Evolutionary conservation across 177 flowering plant genomes (phyloP).

Genomic region (Vitis hybrid): DNA sequence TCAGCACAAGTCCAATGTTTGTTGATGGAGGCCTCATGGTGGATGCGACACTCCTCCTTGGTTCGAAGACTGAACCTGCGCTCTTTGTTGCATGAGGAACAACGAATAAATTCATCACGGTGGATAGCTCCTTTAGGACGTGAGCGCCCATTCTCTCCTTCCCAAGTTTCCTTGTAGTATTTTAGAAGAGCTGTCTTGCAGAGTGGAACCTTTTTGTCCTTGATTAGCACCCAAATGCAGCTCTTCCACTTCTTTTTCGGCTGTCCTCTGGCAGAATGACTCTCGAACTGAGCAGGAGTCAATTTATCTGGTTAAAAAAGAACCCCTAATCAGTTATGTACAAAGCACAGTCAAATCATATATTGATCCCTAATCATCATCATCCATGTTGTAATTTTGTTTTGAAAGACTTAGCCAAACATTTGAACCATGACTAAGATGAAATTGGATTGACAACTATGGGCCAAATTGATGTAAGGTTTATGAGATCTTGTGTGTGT

Average conservation of each 20-base stretch:
- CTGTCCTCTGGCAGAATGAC: conserved; percentile 18
- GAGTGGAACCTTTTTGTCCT: conserved; percentile 21
- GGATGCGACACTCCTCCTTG: conserved; percentile 18
- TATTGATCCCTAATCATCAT: no score
- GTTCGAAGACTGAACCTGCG: conserved; percentile 29
- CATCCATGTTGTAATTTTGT: no score
- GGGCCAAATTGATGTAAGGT: no score
- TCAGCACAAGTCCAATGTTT: conserved; percentile 26
- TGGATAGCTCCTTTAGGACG: conserved; percentile 16
- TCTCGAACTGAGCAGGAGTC: conserved; percentile 29
- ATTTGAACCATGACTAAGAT: no score
- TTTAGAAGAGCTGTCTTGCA: conserved; percentile 22
- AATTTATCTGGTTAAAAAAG: conserved; percentile 8
- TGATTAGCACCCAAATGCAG: conserved; percentile 26
- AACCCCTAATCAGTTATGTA: no score
- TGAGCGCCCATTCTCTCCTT: neutral
- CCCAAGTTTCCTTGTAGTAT: conserved; percentile 23
- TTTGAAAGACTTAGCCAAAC: no score
- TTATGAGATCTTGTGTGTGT: no score
- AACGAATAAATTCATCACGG: conserved; percentile 34
- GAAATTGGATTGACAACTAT: no score
- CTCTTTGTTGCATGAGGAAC: conserved; percentile 22
- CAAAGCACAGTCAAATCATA: no score
- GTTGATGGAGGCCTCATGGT: conserved; percentile 24
- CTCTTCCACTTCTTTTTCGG: conserved; percentile 17